Percentiles rank a stretch among this genome's conserved stretches.
Conservation (phyloP, 2,329 filamentous ascomycete species). For the Trichoderma sp. region DNA sequence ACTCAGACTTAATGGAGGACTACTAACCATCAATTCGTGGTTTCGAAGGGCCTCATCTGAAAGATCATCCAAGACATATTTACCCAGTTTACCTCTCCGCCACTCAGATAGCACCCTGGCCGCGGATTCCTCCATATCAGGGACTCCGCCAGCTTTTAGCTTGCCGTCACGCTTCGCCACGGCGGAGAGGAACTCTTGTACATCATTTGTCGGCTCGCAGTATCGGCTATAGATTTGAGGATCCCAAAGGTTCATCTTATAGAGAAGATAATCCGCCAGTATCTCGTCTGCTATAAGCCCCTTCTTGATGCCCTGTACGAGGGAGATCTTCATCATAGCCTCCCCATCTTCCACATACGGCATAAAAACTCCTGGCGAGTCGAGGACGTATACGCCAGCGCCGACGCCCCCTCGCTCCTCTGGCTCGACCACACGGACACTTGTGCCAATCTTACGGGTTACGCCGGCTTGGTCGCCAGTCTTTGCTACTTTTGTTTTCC, state of each 20-base stretch:
- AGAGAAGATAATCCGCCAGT: constrained; percentile 89
- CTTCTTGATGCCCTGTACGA: constrained; percentile 90
- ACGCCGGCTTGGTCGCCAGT: constrained; percentile 89
- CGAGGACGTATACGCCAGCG: constrained; percentile 78
- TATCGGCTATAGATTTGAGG: constrained; percentile 65
- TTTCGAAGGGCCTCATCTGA: constrained; percentile 58
- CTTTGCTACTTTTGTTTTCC: constrained; percentile 67
- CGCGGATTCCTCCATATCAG: constrained; percentile 73
- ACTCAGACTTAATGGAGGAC: constrained; percentile 62
- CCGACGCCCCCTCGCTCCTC: constrained; percentile 50
- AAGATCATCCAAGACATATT: constrained; percentile 79
- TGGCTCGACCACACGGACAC: constrained; percentile 71
- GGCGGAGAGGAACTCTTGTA: constrained; percentile 70
- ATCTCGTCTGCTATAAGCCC: constrained; percentile 77
- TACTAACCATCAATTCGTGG: constrained; percentile 53
- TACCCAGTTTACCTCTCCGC: constrained; percentile 75
- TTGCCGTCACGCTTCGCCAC: constrained; percentile 77
- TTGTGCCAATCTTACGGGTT: constrained; percentile 80
- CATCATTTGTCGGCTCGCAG: constrained; percentile 78
- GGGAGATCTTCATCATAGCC: constrained; percentile 91
- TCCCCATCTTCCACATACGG: constrained; percentile 85
- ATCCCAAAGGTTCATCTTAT: constrained; percentile 72
- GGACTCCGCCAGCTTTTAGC: constrained; percentile 71
- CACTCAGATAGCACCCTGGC: constrained; percentile 82
- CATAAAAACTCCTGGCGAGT: constrained; percentile 94